Percentiles rank a stretch among this genome's conserved stretches.
phyloP scores from a whole-genome alignment of 148 eudicot species.

The Dysphania ambrosioides region DNA sequence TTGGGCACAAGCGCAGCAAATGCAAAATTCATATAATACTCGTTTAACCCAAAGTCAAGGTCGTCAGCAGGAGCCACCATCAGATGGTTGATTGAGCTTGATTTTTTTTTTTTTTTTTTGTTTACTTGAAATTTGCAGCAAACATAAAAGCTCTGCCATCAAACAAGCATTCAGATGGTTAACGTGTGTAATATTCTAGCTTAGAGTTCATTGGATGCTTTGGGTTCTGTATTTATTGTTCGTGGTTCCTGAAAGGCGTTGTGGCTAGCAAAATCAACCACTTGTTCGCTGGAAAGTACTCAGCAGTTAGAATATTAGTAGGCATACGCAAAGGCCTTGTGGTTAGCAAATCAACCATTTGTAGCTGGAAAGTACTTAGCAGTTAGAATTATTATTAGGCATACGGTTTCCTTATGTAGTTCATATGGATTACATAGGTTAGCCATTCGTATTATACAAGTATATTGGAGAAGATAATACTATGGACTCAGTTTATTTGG shows the following conservation, averaged over 20 bases:
- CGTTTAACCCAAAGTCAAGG: slow-evolving; percentile 39
- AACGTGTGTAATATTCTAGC: neutral
- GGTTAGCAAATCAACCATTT: neutral
- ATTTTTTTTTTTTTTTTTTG: too few species aligned
- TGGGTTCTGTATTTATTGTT: neutral
- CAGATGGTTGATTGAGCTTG: slow-evolving; percentile 9
- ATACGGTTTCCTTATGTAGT: neutral
- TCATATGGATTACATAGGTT: neutral
- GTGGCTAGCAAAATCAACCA: neutral
- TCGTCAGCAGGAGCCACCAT: slow-evolving; percentile 26
- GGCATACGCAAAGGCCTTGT: too few species aligned
- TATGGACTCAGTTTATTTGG: too few species aligned
- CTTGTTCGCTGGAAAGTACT: neutral
- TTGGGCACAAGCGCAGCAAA: slow-evolving; percentile 75
- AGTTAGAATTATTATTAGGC: neutral
- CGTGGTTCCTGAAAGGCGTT: too few species aligned
- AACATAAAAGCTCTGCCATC: neutral
- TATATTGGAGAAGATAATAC: too few species aligned
- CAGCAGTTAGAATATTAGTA: neutral
- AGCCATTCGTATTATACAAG: neutral
- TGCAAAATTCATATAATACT: slow-evolving; percentile 85
- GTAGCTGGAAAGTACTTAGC: neutral
- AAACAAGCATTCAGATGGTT: neutral
- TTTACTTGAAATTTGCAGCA: neutral
- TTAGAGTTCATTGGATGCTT: neutral